Evolutionary conservation across 1,284 basidiomycete genomes (phyloP).

Genomic region (Cutaneotrichosporon dermatis): DNA sequence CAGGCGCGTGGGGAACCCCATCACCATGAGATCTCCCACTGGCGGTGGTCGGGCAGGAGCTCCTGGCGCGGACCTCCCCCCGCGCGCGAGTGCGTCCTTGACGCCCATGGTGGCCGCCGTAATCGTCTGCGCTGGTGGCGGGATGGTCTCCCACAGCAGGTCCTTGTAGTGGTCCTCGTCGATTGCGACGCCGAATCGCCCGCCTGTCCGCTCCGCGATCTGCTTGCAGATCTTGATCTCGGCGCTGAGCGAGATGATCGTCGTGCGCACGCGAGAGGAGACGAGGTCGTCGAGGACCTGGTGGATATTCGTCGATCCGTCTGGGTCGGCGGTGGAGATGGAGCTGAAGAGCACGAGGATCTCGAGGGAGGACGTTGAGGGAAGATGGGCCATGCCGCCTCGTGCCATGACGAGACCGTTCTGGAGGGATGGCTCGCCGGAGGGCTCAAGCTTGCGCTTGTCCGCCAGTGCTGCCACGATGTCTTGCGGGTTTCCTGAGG

Average conservation of each 20-base stretch:
- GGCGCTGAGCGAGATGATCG: slow-evolving; percentile 85
- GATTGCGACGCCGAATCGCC: slow-evolving; percentile 88
- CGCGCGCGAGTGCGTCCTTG: slow-evolving; percentile 54
- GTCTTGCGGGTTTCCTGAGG: slow-evolving; percentile 85
- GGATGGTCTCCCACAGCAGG: slow-evolving; percentile 89
- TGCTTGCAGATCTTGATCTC: slow-evolving; percentile 97
- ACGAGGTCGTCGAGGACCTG: slow-evolving; percentile 79
- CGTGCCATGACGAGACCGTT: slow-evolving; percentile 95
- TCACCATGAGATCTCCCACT: slow-evolving; percentile 89
- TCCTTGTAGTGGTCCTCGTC: slow-evolving; percentile 97
- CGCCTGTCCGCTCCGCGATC: slow-evolving; percentile 80
- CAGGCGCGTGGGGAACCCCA: slow-evolving; percentile 95
- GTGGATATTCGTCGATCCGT: slow-evolving; percentile 71
- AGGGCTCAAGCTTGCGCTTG: slow-evolving; percentile 79
- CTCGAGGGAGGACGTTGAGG: slow-evolving; percentile 91
- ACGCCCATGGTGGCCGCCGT: slow-evolving; percentile 33
- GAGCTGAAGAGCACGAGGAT: slow-evolving; percentile 90
- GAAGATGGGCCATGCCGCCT: slow-evolving; percentile 88
- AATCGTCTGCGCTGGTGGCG: slow-evolving; percentile 77
- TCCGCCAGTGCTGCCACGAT: slow-evolving; percentile 80
- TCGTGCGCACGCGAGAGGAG: slow-evolving; percentile 78
- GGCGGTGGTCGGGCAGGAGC: slow-evolving; percentile 53
- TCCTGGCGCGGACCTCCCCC: slow-evolving; percentile 30
- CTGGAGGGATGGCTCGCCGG: slow-evolving; percentile 90
- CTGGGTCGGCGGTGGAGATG: slow-evolving; percentile 92